These are phyloP conservation scores for Cadophora sp. DNA, from an alignment of 2,329 filamentous ascomycete genomes.

Conservation along the genomic window DNA sequence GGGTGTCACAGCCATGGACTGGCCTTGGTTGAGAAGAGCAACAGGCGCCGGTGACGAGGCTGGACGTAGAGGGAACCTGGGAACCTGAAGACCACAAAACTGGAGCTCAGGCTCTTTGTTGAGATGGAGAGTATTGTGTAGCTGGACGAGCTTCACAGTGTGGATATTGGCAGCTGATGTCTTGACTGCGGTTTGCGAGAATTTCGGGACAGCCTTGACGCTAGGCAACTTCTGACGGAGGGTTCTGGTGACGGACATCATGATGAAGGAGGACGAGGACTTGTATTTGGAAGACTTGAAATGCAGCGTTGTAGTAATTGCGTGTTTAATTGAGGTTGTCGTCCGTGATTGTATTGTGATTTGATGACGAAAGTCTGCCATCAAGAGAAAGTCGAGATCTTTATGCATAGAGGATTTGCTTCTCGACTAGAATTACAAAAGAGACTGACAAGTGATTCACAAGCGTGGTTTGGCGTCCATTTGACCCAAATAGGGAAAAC, in stretches of 20 bases:
- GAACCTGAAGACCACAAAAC: neutral
- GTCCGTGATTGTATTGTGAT: neutral
- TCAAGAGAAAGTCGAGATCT: neutral
- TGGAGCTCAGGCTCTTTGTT: neutral
- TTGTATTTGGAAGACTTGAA: neutral
- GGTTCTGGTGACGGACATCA: neutral
- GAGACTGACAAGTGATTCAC: neutral
- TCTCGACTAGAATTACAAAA: neutral
- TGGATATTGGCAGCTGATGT: neutral
- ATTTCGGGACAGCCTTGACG: neutral
- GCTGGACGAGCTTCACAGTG: neutral
- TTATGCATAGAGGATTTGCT: neutral
- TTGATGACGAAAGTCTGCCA: neutral
- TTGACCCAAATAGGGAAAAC: neutral
- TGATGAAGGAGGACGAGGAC: neutral
- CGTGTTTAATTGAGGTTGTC: neutral
- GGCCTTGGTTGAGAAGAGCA: neutral
- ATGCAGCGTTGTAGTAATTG: neutral
- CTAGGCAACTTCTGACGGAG: neutral
- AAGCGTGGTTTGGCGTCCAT: neutral
- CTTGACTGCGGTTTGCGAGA: conserved; percentile 2
- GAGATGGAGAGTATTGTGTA: neutral
- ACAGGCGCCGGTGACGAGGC: neutral
- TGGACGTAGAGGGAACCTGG: neutral
- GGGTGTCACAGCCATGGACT: neutral